These are phyloP conservation scores for Fraxinus anomala DNA, from an alignment of 257 asterid species.

Conservation along the genomic window DNA sequence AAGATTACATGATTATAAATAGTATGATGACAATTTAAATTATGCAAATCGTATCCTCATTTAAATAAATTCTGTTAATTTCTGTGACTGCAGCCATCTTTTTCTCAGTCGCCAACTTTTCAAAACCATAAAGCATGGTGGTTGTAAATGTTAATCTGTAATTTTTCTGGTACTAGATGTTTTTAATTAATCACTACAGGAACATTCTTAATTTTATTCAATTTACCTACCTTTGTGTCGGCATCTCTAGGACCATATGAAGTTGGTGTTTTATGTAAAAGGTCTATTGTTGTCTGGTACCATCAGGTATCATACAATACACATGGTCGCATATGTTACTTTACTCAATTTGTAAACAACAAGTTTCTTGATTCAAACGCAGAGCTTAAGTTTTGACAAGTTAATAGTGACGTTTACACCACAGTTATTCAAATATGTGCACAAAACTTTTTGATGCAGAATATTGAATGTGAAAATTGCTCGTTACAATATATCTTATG, in stretches of 20 bases:
- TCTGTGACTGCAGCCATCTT: background rate
- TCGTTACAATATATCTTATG: background rate
- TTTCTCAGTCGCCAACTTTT: constrained; percentile 3
- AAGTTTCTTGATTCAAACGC: background rate
- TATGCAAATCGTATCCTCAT: background rate
- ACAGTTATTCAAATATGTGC: background rate
- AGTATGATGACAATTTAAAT: background rate
- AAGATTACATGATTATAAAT: background rate
- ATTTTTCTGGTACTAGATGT: background rate
- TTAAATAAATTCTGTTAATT: background rate
- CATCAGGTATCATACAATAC: background rate
- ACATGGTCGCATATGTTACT: background rate
- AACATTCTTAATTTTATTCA: too few species aligned
- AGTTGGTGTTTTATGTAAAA: background rate
- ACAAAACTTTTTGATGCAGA: background rate
- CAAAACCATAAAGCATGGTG: background rate
- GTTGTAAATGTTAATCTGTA: background rate
- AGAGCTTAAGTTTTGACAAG: background rate
- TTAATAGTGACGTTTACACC: background rate
- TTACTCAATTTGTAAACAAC: background rate
- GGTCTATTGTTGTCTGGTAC: background rate
- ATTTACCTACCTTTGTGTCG: background rate
- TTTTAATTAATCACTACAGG: background rate
- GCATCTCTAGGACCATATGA: background rate
- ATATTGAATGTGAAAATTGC: background rate